Base-by-base conservation (phyloP, 1,139 yeast genomes). In the Wickerhamomyces sp. region DNA sequence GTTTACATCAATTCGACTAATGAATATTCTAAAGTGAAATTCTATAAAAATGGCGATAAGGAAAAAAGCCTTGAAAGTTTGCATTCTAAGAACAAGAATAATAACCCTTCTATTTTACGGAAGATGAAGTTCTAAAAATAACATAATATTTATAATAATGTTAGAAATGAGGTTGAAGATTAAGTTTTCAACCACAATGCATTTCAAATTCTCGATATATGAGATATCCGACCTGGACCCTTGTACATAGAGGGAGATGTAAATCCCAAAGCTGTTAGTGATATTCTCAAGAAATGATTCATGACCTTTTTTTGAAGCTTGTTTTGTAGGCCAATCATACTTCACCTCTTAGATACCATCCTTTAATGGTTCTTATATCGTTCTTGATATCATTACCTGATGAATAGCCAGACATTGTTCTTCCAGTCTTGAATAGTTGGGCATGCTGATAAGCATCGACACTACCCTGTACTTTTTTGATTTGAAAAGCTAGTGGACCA, bases 391-490 rank as follows among this genome's bases (percentile, higher is more conserved):
- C 51, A 2, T 41, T 40, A 5, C 43, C 49, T 17, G 46, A 35
- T 7, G 52, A 45, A 7, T 37, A 37, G 5, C 50, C 51, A 3
- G 49, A 44, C 52, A 52, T 28, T 24, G 43, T 17, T 44, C 43
- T 25, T 44, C 57, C 47, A 48, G 49, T 38, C 46, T 60, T 64
- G 19, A 64, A 64, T 48, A 68, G 47, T 32, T 68, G 72, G 3
- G 67, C 51, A 41, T 68, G 68, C 29, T 60, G 62, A 24, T 48
- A 49, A 1, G 49, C 47, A 22, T 52, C 56, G 3, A 54, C 39
- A n/a, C 46, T 35, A 1, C 52, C 52, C 26, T 51, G 52, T 31
- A 72, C 58, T 44, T 70, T 74, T 49, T 65, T 68, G 24, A 71
- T 45, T 37, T 68, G 66, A 49, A 65, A 68, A 24, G 53, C 39